Percentiles rank a stretch among this genome's conserved stretches.
Evolutionary conservation across 805 yeast species (phyloP).

Genomic region (Starmerella floricola): DNA sequence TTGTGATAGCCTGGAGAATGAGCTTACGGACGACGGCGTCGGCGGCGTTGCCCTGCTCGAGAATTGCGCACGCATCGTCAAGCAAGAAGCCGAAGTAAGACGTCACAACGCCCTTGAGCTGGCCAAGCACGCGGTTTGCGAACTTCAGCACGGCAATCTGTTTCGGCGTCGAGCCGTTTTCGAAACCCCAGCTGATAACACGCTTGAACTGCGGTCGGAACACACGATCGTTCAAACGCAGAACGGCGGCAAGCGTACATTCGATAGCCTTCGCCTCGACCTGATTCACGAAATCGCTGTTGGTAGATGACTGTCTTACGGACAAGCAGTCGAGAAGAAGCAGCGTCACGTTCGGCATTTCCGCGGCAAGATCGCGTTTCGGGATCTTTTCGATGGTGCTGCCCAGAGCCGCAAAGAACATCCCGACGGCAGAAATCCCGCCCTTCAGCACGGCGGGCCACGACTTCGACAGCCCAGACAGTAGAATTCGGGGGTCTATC

Average conservation of each 20-base stretch:
- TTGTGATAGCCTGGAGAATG: slow-evolving; percentile 55
- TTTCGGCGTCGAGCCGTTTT: slow-evolving; percentile 40
- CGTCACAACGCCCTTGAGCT: slow-evolving; percentile 75
- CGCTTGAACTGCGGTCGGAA: slow-evolving; percentile 87
- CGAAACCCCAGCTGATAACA: slow-evolving; percentile 82
- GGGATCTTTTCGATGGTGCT: slow-evolving; percentile 52
- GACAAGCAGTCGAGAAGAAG: slow-evolving; percentile 63
- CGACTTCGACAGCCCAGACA: slow-evolving; percentile 47
- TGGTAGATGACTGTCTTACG: slow-evolving; percentile 29
- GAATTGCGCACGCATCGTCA: slow-evolving; percentile 45
- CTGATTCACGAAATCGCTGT: slow-evolving; percentile 38
- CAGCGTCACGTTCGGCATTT: slow-evolving; percentile 53
- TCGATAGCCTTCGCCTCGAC: slow-evolving; percentile 66
- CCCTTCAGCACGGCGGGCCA: slow-evolving; percentile 40
- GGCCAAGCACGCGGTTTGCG: slow-evolving; percentile 72
- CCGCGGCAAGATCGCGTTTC: slow-evolving; percentile 62
- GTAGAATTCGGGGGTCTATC: slow-evolving; percentile 51
- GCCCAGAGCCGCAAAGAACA: slow-evolving; percentile 58
- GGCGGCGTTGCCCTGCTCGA: slow-evolving; percentile 27
- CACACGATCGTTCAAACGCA: slow-evolving; percentile 85
- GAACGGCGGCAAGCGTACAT: slow-evolving; percentile 62
- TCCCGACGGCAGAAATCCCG: slow-evolving; percentile 42
- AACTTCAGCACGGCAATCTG: slow-evolving; percentile 70
- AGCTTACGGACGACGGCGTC: slow-evolving; percentile 43
- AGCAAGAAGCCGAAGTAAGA: slow-evolving; percentile 74